phyloP scores from a whole-genome alignment of 179 eudicot genomes.

The Beta macrorhiza region DNA sequence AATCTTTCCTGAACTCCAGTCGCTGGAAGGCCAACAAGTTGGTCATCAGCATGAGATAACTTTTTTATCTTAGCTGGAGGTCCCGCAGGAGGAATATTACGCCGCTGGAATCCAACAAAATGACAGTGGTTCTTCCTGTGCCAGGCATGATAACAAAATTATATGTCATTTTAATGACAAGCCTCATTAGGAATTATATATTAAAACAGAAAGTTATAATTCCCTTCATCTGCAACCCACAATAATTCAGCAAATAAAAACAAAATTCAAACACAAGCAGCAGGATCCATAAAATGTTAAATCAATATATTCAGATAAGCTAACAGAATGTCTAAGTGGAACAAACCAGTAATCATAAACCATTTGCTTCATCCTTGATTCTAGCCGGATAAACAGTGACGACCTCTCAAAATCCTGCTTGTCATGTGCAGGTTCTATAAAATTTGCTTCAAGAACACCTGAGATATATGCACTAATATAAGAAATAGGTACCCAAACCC shows the following conservation, averaged over 20 bases:
- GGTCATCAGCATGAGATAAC: conserved; percentile 32
- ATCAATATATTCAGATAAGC: neutral
- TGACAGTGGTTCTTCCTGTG: conserved; percentile 79
- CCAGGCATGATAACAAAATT: conserved; percentile 1
- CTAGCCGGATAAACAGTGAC: conserved; percentile 63
- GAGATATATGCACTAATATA: conserved; percentile 22
- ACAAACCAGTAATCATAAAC: conserved; percentile 82
- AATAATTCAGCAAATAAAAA: neutral
- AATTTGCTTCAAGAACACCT: conserved; percentile 98
- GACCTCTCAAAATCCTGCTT: conserved; percentile 99
- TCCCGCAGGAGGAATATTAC: conserved; percentile 38
- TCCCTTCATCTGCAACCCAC: neutral
- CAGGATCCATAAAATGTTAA: neutral
- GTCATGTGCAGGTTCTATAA: conserved; percentile 98
- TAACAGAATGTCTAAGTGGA: conserved; percentile 21
- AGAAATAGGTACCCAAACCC: conserved; percentile 14
- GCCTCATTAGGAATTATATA: neutral
- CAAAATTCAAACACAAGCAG: neutral
- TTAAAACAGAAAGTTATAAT: neutral
- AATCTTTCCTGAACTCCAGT: conserved; percentile 17
- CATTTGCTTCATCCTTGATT: conserved; percentile 83
- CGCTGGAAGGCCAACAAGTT: conserved; percentile 21
- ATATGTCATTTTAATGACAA: neutral
- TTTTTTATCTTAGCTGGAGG: conserved; percentile 41
- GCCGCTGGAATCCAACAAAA: conserved; percentile 51